Conservation (phyloP, 257 asterid genomes). For the Penstemon barbatus region DNA sequence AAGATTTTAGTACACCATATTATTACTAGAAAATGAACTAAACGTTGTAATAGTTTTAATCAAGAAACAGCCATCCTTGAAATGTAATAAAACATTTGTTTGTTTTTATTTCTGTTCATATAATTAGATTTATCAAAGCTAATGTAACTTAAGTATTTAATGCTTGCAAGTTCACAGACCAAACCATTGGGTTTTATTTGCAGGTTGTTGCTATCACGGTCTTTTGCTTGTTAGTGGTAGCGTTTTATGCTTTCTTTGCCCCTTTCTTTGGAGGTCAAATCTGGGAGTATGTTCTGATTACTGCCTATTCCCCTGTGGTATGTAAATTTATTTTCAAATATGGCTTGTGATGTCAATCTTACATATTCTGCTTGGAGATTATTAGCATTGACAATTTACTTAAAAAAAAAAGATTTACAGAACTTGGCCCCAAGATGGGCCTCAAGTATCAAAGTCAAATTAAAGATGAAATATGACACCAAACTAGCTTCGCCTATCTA, state of each 20-base stretch:
- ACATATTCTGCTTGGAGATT: constrained; percentile 2
- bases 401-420: neutral
- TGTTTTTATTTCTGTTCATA: too few species aligned
- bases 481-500: neutral
- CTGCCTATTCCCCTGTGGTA: constrained; percentile 93
- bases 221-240: constrained; percentile 83
- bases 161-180: constrained; percentile 18
- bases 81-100: too few species aligned
- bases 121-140: too few species aligned
- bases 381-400: neutral
- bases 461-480: neutral
- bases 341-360: constrained; percentile 15
- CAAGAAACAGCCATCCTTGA: too few species aligned
- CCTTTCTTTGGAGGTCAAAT: constrained; percentile 89
- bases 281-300: constrained; percentile 77
- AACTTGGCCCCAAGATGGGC: constrained; percentile 3
- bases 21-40: too few species aligned
- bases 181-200: constrained; percentile 19
- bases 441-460: neutral
- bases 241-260: constrained; percentile 94
- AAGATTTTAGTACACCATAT: too few species aligned
- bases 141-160: neutral
- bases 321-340: constrained; percentile 34
- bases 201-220: constrained; percentile 96
- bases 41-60: too few species aligned